Percentiles rank a stretch among this genome's conserved stretches.
Evolutionary conservation across 192 early-diverging fungal species (phyloP).

Genomic region (Backusella mclennaniae): DNA sequence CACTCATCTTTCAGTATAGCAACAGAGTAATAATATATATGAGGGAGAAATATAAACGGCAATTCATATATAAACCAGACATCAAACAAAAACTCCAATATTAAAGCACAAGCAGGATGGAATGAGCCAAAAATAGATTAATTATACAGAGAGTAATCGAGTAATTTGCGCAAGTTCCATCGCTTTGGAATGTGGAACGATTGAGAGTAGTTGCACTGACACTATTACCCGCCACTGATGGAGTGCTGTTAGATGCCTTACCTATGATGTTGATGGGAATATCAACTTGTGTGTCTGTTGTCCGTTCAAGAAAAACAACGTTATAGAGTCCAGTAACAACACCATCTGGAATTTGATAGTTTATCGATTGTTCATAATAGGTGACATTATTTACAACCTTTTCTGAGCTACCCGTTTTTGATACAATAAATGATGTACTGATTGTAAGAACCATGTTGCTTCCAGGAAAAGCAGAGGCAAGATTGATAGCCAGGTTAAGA

Average conservation of each 20-base stretch:
- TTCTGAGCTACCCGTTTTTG: not conserved
- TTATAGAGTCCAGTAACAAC: constrained; percentile 19
- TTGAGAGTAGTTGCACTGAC: not conserved
- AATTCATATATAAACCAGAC: no score
- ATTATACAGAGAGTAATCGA: not conserved
- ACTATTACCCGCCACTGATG: not conserved
- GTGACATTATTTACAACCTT: constrained; percentile 13
- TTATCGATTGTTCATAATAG: constrained; percentile 26
- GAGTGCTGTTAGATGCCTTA: not conserved
- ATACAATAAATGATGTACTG: constrained; percentile 19
- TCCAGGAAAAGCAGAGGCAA: not conserved
- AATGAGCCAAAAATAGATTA: not conserved
- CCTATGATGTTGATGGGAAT: constrained; percentile 13
- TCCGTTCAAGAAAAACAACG: constrained; percentile 12
- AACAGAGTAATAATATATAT: no score
- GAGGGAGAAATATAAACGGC: no score
- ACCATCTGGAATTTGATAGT: constrained; percentile 12
- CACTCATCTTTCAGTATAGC: no score
- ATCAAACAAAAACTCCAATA: no score
- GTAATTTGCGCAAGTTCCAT: not conserved
- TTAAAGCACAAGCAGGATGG: not conserved
- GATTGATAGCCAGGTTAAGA: constrained; percentile 21
- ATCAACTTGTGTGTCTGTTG: not conserved
- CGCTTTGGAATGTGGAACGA: not conserved
- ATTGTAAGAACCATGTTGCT: not conserved